Base-by-base conservation (phyloP, 306 rosid genomes). In the Ormosia emarginata region DNA sequence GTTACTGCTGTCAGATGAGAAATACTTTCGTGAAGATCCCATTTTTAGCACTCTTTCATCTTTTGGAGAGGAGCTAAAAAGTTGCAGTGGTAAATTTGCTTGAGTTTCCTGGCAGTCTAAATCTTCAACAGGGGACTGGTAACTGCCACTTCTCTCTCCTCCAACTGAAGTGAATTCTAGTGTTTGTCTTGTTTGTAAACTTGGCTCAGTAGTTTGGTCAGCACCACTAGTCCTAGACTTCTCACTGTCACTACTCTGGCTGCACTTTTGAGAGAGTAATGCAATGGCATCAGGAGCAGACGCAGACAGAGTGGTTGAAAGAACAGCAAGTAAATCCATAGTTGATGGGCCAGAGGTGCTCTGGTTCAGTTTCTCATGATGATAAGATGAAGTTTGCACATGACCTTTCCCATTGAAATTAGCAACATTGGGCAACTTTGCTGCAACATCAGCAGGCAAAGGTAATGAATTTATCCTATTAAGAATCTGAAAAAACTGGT, bases 1-100 rank as follows among this genome's bases (percentile, higher is more conserved):
- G 82, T 92, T 90, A 84, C 97, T 94, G 81, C 97, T 92, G 81
- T 92, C 97, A 7, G 98, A 94, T 1, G 98, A 94, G 88, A 91
- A 85, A 84, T 94, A 92, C 84, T 92, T 94, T 37, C 86, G 68
- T 0, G 89, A 83, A 69, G 90, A 78, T 71, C 91, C 83, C 84
- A 90, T 46, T 67, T 88, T 91, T 5, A 90, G 91, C 8, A 39
- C 82, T 74, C 88, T 80, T 29, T 85, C 90, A 50, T 79, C 84
- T 67, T 91, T 96, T 0, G 91, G 94, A 3, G 97, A 90, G 68
- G 92, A 82, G 85, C 86, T 83, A 87, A 94, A 94, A 13, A 94
- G 96, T 86, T 90, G 98, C 83, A 94, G 67, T 1, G 98, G 97
- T 81, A 94, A 87, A 79, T 87, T 87, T 43, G 87, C 88, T 12